Evolutionary conservation across 768 basidiomycete genomes (phyloP).

Genomic region (Termitomyces titanicus): DNA sequence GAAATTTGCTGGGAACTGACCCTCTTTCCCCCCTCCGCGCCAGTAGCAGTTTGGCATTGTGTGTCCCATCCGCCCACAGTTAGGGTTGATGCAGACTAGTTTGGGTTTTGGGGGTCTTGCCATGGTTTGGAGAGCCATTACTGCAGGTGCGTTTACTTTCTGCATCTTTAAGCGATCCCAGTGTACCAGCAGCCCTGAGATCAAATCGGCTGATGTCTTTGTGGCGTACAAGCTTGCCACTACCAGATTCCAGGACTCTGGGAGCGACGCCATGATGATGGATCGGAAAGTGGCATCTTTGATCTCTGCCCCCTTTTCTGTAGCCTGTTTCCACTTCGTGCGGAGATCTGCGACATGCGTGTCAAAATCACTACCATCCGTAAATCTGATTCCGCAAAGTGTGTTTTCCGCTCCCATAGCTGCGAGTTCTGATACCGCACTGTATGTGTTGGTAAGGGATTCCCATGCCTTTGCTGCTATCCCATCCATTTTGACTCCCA

Average conservation of each 20-base stretch:
- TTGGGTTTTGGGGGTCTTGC: not conserved
- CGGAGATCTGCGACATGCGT: constrained; percentile 13
- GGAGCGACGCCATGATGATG: too few species aligned
- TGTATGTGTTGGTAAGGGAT: too few species aligned
- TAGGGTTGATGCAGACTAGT: not conserved
- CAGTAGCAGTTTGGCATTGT: constrained; percentile 6
- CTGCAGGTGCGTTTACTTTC: not conserved
- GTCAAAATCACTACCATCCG: constrained; percentile 8
- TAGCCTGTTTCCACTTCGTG: constrained; percentile 13
- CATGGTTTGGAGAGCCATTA: not conserved
- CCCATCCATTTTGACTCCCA: too few species aligned
- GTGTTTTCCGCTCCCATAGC: constrained; percentile 7
- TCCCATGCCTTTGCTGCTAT: too few species aligned
- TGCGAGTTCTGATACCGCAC: too few species aligned
- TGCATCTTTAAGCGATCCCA: not conserved
- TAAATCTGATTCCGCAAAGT: constrained; percentile 6
- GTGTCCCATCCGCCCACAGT: not conserved
- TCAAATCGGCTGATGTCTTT: too few species aligned
- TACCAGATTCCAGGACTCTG: too few species aligned
- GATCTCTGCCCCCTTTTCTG: constrained; percentile 12
- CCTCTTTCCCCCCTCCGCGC: constrained; percentile 6
- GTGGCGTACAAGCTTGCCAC: too few species aligned
- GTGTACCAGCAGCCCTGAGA: not conserved
- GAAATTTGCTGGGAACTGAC: constrained; percentile 3
- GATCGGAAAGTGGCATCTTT: not conserved